Evolutionary conservation across 2,329 filamentous ascomycete genomes (phyloP), one percentile per base, ranked within the genome.

Genomic region (Penicillium sp.): DNA sequence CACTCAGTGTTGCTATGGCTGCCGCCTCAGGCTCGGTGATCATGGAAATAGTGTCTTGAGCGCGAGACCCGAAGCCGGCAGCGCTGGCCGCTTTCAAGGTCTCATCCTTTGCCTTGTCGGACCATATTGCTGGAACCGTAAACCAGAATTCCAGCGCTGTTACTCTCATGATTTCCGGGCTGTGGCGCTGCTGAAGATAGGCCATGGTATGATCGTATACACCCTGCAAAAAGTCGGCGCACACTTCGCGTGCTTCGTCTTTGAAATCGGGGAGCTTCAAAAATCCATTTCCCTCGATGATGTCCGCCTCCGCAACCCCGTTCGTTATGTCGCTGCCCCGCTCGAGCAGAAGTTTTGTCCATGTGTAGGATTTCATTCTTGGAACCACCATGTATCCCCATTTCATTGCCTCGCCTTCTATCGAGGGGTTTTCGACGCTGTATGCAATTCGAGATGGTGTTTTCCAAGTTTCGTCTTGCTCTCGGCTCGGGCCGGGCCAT

Each of bases 301-400:
- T 31, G 4, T 31, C 29, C 7, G 10, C 29, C 7, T 31, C 29
- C 4, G 29, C 29, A 31, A 7, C 10, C 29, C 29, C 7, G 10
- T 31, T 31, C 10, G 9, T 67, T 53, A 0, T 60, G 60, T 7
- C 48, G 43, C 8, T 49, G 45, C 10, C 29, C 11, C 51, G 31
- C 34, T 68, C 69, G 2, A 71, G 57, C 5, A 67, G 51, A 10
- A 71, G 54, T 49, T 71, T 71, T n/a, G 63, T 67, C 69, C 68
- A 71, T 1, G 59, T 59, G 47, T 66, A 70, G 9, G 56, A 31
- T 13, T 50, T 61, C 61, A 65, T 63, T 5, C 56, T 60, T 0
- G 62, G 55, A 16, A 49, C 43, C 4, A 70, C 63, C 32, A 65
- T 53, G 46, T 59, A 69, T 2, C 69, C 69, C 66, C 66, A 71